phyloP scores from a whole-genome alignment of 768 basidiomycete genomes.

The Mycena galopus region DNA sequence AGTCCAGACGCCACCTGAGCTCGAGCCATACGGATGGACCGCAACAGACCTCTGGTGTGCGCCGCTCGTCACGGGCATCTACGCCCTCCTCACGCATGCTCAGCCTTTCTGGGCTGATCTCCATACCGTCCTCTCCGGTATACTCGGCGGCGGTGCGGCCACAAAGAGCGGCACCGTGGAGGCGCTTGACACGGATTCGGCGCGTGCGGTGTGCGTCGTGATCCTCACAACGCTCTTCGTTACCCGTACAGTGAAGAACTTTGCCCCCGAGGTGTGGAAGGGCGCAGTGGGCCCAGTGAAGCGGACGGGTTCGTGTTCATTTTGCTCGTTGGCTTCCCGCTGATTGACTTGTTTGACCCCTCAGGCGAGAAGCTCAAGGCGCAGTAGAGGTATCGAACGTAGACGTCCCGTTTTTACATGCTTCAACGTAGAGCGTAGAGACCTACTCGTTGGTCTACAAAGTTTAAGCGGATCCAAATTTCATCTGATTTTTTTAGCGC shows the following conservation, averaged over 20 bases:
- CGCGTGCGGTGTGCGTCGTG: slow-evolving; percentile 79
- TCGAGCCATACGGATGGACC: slow-evolving; percentile 88
- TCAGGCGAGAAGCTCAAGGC: slow-evolving; percentile 36
- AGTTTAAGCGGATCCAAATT: too few relatives aligned
- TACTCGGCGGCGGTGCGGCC: slow-evolving; percentile 52
- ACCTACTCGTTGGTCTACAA: too few relatives aligned
- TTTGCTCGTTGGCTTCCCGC: neutral
- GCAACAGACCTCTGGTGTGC: slow-evolving; percentile 90
- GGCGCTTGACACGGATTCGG: slow-evolving; percentile 71
- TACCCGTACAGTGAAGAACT: slow-evolving; percentile 75
- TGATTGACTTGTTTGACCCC: neutral
- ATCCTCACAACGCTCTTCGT: slow-evolving; percentile 74
- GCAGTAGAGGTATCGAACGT: slow-evolving; percentile 21
- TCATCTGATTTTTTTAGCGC: too few relatives aligned
- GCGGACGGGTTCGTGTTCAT: slow-evolving; percentile 21
- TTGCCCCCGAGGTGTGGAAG: slow-evolving; percentile 46
- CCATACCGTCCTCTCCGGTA: slow-evolving; percentile 61
- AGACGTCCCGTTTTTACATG: too few relatives aligned
- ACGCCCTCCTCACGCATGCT: slow-evolving; percentile 86
- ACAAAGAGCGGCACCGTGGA: slow-evolving; percentile 50
- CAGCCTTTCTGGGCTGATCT: slow-evolving; percentile 86
- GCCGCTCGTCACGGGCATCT: slow-evolving; percentile 80
- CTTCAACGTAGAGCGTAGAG: too few relatives aligned
- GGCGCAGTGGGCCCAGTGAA: neutral
- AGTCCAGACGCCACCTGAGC: slow-evolving; percentile 83